Evolutionary conservation across 1,284 basidiomycete species (phyloP).

Genomic region (Neonothopanus nambi): DNA sequence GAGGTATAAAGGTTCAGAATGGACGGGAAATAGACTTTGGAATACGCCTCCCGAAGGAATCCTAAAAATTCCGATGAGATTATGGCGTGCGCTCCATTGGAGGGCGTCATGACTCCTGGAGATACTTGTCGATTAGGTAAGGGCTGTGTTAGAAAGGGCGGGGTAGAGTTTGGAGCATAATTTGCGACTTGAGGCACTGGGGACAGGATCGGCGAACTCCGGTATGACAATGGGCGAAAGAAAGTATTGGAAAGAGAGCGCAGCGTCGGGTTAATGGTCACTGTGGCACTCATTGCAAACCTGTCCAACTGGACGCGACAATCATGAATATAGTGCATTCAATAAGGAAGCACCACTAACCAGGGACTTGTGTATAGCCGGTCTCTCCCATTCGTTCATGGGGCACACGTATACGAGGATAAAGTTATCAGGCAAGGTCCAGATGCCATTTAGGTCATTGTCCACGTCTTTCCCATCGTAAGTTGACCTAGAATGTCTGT

Average conservation of each 20-base stretch:
- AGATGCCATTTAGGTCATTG: slow-evolving; percentile 36
- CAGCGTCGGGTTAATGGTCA: slow-evolving; percentile 44
- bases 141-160: slow-evolving; percentile 10
- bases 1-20: slow-evolving; percentile 62
- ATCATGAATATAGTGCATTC: slow-evolving; percentile 3
- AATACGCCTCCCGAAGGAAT: slow-evolving; percentile 36
- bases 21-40: slow-evolving; percentile 43
- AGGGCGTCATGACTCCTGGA: slow-evolving; percentile 23
- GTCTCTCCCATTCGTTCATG: slow-evolving; percentile 59
- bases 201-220: slow-evolving; percentile 24
- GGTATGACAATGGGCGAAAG: slow-evolving; percentile 22
- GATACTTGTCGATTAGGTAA: slow-evolving; percentile 16
- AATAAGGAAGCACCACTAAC: slow-evolving; percentile 39
- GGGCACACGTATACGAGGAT: slow-evolving; percentile 73
- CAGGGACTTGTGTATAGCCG: slow-evolving; percentile 60
- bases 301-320: slow-evolving; percentile 59
- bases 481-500: slow-evolving; percentile 8
- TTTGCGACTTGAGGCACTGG: slow-evolving; percentile 21
- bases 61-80: slow-evolving; percentile 41
- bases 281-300: slow-evolving; percentile 71
- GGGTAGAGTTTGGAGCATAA: slow-evolving; percentile 11
- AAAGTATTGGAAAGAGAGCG: slow-evolving; percentile 38
- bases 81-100: slow-evolving; percentile 21
- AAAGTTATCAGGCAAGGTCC: slow-evolving; percentile 70
- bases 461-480: slow-evolving; percentile 22